phyloP scores from a whole-genome alignment of 2,329 filamentous ascomycete genomes.

The Dactylellina parvicollis region DNA sequence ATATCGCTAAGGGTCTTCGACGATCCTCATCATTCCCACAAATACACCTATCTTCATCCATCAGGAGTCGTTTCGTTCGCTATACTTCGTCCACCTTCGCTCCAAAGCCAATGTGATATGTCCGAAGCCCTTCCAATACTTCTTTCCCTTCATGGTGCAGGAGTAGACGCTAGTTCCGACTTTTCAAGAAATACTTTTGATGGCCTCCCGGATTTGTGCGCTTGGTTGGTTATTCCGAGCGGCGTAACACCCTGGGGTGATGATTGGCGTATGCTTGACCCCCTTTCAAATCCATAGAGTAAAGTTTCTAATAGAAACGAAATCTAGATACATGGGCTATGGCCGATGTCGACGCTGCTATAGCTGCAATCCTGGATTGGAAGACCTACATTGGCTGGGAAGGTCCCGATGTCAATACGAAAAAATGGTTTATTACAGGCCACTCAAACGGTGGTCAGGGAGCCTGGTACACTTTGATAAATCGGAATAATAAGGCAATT shows the following conservation, averaged over 20 bases:
- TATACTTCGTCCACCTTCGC: slow-evolving; percentile 67
- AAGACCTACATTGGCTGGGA: slow-evolving; percentile 65
- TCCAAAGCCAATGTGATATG: slow-evolving; percentile 25
- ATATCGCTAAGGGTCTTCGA: slow-evolving; percentile 18
- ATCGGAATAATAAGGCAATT: slow-evolving; percentile 67
- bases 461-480: slow-evolving; percentile 68
- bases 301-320: neutral
- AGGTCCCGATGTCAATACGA: slow-evolving; percentile 63
- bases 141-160: slow-evolving; percentile 68
- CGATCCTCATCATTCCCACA: slow-evolving; percentile 53
- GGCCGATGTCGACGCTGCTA: slow-evolving; percentile 67
- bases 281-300: neutral
- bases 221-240: slow-evolving; percentile 68
- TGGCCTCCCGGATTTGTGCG: slow-evolving; percentile 65
- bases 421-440: slow-evolving; percentile 67
- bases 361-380: slow-evolving; percentile 66
- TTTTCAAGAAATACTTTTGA: slow-evolving; percentile 65
- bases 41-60: slow-evolving; percentile 54
- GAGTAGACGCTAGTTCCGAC: slow-evolving; percentile 66
- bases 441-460: slow-evolving; percentile 72
- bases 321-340: slow-evolving; percentile 67
- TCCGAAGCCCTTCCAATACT: slow-evolving; percentile 63
- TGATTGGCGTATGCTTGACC: slow-evolving; percentile 66
- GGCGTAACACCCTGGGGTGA: slow-evolving; percentile 71
- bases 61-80: slow-evolving; percentile 66